These are phyloP conservation scores for Fusarium camptoceras DNA, from an alignment of 2,329 filamentous ascomycete genomes.

Conservation along the genomic window DNA sequence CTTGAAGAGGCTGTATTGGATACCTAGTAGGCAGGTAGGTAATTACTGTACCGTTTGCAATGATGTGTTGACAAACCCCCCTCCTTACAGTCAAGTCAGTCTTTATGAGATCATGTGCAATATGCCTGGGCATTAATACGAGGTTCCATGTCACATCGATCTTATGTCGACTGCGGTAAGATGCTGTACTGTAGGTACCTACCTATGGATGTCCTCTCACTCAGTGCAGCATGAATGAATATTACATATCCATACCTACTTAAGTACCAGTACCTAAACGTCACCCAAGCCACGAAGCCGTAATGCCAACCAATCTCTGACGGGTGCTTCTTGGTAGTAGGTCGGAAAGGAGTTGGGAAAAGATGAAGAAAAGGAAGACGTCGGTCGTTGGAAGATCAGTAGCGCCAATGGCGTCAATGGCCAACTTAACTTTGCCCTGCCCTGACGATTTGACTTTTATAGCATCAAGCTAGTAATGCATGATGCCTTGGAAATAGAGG, in stretches of 20 bases:
- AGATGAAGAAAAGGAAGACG: slow-evolving; percentile 13
- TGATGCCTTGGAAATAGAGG: slow-evolving; percentile 36
- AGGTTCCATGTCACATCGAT: slow-evolving; percentile 8
- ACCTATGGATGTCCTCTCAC: background rate
- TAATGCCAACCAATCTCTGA: slow-evolving; percentile 19
- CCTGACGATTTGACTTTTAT: slow-evolving; percentile 13
- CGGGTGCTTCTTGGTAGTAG: slow-evolving; percentile 6
- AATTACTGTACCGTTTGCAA: background rate
- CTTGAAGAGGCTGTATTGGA: slow-evolving; percentile 29
- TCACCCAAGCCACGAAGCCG: slow-evolving; percentile 19
- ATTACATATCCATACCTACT: background rate
- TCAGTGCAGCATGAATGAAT: background rate
- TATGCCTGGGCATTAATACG: slow-evolving; percentile 12
- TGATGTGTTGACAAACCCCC: slow-evolving; percentile 28
- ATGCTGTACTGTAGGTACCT: background rate
- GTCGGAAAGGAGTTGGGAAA: background rate
- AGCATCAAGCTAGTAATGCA: slow-evolving; percentile 16
- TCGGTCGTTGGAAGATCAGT: slow-evolving; percentile 14
- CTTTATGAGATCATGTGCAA: slow-evolving; percentile 17
- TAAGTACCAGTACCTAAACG: background rate
- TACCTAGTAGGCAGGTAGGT: no score
- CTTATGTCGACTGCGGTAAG: background rate
- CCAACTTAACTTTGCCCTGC: slow-evolving; percentile 6
- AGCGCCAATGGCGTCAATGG: slow-evolving; percentile 36
- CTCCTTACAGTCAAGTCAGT: slow-evolving; percentile 5